Base-by-base conservation (phyloP, 1,139 yeast genomes). In the Pichia sp. region DNA sequence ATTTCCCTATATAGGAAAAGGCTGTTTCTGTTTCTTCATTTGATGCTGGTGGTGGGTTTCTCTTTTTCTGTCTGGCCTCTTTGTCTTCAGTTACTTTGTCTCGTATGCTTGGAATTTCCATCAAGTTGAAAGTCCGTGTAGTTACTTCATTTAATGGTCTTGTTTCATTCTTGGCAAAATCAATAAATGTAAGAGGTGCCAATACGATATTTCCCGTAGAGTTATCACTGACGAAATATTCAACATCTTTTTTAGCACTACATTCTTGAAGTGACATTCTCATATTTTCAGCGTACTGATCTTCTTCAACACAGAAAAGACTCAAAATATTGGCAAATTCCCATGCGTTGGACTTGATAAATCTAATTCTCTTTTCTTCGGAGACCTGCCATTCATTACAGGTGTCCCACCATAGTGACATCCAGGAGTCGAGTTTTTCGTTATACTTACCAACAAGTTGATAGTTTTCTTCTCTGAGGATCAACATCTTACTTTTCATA, bases 301-400 rank as follows among this genome's bases (percentile, higher is more conserved):
- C 96, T 57, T 84, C 85, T 43, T 81, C 81, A 24, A 89, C 93
- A 62, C 96, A 88, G 6, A 83, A 75, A 0, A 89, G 76, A 5
- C 95, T 87, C 12, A 85, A 73, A 45, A 83, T 75, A 63, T 89
- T 89, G 46, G 96, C 83, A 63, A 76, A 91, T 38, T 83, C 85
- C 84, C 96, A 94, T 54, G 94, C 67, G 59, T 85, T 87, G 17
- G 85, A 73, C 59, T 90, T 88, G 48, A 88, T 63, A 51, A 83
- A 77, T 58, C 85, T 85, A 46, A 90, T 80, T 54, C 96, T 76
- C 58, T 87, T 90, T 44, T 79, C 79, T 62, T 93, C 99, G 53
- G 88, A 68, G 51, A 74, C 80, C 66, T 91, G 95, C 52, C 88
- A 73, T 55, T 81, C 82, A 53, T 76, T 79, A 38, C 91, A 77